Conservation (phyloP, 768 basidiomycete genomes). For the Leccinum olivaceopallidum region DNA sequence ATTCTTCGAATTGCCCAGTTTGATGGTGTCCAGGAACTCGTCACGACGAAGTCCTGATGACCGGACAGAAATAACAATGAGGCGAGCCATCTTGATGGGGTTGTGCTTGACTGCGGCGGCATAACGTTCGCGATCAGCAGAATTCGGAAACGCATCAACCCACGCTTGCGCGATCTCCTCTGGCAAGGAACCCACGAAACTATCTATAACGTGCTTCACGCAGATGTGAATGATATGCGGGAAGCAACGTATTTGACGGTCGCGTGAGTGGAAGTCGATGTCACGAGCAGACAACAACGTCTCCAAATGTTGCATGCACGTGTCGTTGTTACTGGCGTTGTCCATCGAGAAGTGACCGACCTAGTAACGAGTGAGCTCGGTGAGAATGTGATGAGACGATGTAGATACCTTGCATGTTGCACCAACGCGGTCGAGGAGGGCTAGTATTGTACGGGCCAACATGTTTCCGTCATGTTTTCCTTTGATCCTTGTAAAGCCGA, state of each 20-base stretch:
- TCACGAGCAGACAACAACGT: neutral
- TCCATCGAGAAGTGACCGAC: neutral
- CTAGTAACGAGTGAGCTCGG: neutral
- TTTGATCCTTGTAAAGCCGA: neutral
- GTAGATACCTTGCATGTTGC: neutral
- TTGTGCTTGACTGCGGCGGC: no score
- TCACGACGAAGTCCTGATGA: no score
- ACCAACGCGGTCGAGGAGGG: neutral
- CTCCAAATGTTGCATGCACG: neutral
- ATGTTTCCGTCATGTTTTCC: neutral
- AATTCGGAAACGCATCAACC: no score
- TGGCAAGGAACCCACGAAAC: no score
- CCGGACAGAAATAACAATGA: no score
- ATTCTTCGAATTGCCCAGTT: no score
- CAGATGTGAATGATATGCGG: neutral
- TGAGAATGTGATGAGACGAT: neutral
- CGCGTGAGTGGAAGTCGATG: neutral
- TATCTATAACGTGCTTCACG: no score
- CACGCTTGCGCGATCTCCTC: no score
- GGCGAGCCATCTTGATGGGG: no score
- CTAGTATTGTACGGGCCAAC: neutral
- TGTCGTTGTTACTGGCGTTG: neutral
- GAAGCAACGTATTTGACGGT: neutral
- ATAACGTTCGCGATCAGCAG: no score
- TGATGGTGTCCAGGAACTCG: no score